Percentiles rank a stretch among this genome's conserved stretches.
phyloP scores from a whole-genome alignment of 2,329 filamentous ascomycete species.

The Ophiostoma ips region DNA sequence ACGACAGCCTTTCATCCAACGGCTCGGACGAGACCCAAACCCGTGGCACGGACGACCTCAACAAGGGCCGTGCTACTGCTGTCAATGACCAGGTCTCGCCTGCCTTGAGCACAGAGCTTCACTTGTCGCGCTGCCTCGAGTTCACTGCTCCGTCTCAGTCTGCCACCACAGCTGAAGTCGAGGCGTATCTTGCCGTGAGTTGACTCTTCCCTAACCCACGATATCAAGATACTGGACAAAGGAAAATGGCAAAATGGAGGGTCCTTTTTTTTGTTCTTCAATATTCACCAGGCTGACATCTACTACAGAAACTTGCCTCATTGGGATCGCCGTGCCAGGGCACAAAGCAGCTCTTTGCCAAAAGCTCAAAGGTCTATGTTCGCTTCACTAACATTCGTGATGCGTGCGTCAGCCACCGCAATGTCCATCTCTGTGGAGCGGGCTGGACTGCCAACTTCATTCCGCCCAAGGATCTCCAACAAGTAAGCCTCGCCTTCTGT shows the following conservation, averaged over 20 bases:
- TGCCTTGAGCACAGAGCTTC: slow-evolving; percentile 31
- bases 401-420: slow-evolving; percentile 35
- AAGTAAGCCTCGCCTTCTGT: slow-evolving; percentile 17
- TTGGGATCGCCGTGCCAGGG: slow-evolving; percentile 24
- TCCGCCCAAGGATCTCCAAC: slow-evolving; percentile 29
- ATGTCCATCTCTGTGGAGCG: slow-evolving; percentile 27
- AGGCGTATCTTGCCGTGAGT: slow-evolving; percentile 31
- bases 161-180: slow-evolving; percentile 26
- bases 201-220: too few species aligned
- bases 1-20: slow-evolving; percentile 14
- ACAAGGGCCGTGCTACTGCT: slow-evolving; percentile 11
- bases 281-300: slow-evolving; percentile 8
- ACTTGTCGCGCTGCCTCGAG: slow-evolving; percentile 31
- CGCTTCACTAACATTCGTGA: slow-evolving; percentile 49
- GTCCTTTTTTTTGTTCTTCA: neutral
- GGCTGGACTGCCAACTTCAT: slow-evolving; percentile 35
- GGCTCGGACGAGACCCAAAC: slow-evolving; percentile 11
- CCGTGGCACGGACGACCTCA: slow-evolving; percentile 5
- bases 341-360: slow-evolving; percentile 22
- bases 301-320: slow-evolving; percentile 26
- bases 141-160: slow-evolving; percentile 20
- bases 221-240: too few species aligned
- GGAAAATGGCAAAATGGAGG: too few species aligned
- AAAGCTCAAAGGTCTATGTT: slow-evolving; percentile 33
- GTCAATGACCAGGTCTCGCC: slow-evolving; percentile 18